These are phyloP conservation scores for Oryza meyeriana DNA, from an alignment of 176 grass and related monocot species.

Conservation along the genomic window DNA sequence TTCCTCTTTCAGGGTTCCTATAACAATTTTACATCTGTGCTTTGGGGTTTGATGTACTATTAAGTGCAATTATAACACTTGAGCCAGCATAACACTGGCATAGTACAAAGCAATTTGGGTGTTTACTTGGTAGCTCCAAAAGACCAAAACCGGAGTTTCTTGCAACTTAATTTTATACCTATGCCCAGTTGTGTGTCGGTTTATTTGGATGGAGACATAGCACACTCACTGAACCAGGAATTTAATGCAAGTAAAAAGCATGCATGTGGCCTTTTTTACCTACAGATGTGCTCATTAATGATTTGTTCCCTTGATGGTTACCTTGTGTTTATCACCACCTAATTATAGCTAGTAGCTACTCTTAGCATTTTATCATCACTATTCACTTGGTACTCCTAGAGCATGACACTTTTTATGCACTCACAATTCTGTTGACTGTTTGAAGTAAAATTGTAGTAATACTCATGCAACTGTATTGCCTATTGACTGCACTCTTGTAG, in stretches of 20 bases:
- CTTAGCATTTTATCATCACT: not conserved
- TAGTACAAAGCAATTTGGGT: not conserved
- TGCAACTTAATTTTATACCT: not conserved
- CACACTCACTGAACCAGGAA: not conserved
- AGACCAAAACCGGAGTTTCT: not conserved
- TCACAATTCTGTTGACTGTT: not conserved
- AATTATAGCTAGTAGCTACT: too few species aligned
- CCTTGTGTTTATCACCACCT: not conserved
- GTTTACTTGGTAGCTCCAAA: not conserved
- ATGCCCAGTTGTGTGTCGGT: not conserved
- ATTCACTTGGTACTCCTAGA: not conserved
- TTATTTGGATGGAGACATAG: not conserved
- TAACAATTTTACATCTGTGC: not conserved
- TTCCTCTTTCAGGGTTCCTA: not conserved
- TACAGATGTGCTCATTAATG: not conserved
- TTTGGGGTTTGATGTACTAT: not conserved
- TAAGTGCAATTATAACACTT: not conserved
- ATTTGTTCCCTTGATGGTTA: not conserved
- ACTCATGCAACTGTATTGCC: not conserved
- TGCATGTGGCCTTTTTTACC: not conserved
- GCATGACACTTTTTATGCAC: not conserved
- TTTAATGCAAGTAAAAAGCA: not conserved
- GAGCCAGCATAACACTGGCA: not conserved
- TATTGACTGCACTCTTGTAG: not conserved
- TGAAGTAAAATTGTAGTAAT: not conserved